Evolutionary conservation across 2,329 filamentous ascomycete species (phyloP).

Genomic region (Leptoxyphium fumago): DNA sequence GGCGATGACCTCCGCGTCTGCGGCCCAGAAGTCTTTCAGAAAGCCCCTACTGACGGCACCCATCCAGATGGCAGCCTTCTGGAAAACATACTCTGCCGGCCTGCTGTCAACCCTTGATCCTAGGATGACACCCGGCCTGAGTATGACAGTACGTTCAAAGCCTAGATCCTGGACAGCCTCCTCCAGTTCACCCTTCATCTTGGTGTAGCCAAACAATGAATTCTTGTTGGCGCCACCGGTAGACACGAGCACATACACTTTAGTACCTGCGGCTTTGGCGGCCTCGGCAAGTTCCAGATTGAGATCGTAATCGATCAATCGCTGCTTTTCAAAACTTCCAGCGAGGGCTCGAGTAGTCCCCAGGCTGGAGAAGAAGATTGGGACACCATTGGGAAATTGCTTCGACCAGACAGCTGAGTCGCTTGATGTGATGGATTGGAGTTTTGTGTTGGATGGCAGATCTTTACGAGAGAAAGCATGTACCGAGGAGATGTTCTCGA

Average conservation of each 20-base stretch:
- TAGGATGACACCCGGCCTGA: constrained; percentile 60
- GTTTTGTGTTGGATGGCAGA: constrained; percentile 43
- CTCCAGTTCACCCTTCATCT: constrained; percentile 83
- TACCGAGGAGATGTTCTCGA: constrained; percentile 38
- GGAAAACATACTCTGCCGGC: constrained; percentile 41
- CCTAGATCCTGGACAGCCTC: constrained; percentile 54
- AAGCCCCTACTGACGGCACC: constrained; percentile 36
- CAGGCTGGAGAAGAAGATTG: constrained; percentile 60
- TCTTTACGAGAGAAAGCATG: constrained; percentile 52
- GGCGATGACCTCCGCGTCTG: constrained; percentile 61
- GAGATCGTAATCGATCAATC: constrained; percentile 76
- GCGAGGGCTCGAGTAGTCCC: constrained; percentile 66
- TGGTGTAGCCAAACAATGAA: constrained; percentile 39
- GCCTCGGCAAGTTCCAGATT: constrained; percentile 65
- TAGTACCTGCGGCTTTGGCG: constrained; percentile 56
- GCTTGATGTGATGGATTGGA: constrained; percentile 50
- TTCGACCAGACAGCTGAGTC: constrained; percentile 57
- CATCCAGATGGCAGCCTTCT: constrained; percentile 40
- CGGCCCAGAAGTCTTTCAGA: constrained; percentile 52
- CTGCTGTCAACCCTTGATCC: constrained; percentile 49
- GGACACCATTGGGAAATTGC: constrained; percentile 43
- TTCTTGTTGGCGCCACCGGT: constrained; percentile 37
- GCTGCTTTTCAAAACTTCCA: constrained; percentile 64
- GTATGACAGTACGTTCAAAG: constrained; percentile 65
- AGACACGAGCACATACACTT: constrained; percentile 66